phyloP scores from a whole-genome alignment of 1,284 basidiomycete species.

The Heterobasidion parviporum region DNA sequence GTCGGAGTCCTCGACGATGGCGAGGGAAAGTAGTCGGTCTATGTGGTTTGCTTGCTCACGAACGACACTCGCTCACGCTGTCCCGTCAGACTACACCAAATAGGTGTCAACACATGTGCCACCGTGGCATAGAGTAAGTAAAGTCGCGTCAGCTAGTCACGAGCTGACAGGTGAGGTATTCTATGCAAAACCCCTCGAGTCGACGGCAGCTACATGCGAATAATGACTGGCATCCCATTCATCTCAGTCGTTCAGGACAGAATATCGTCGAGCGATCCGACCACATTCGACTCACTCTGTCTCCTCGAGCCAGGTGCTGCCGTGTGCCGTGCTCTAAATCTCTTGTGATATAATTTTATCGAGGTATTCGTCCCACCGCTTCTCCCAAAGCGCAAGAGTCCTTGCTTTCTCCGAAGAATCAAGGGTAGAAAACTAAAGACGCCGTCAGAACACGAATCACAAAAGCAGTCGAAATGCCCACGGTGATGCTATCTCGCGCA shows the following conservation, averaged over 20 bases:
- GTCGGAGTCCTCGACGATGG: neutral
- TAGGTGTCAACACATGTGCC: neutral
- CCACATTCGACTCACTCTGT: too few relatives aligned
- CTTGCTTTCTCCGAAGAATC: slow-evolving; percentile 35
- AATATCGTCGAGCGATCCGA: too few relatives aligned
- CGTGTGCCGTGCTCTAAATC: neutral
- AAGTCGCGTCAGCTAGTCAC: neutral
- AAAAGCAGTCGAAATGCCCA: slow-evolving; percentile 18
- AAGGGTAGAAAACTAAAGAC: slow-evolving; percentile 45
- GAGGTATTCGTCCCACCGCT: slow-evolving; percentile 31
- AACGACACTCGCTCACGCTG: neutral
- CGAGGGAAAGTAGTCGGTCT: neutral
- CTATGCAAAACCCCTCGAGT: too few relatives aligned
- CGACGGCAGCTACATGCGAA: too few relatives aligned
- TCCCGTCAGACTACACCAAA: neutral
- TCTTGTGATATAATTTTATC: slow-evolving; percentile 1
- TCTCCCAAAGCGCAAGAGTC: slow-evolving; percentile 41
- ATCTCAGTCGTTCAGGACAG: too few relatives aligned
- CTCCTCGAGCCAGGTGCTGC: too few relatives aligned
- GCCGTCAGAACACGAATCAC: slow-evolving; percentile 2
- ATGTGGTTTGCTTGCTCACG: neutral
- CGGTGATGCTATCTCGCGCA: slow-evolving; percentile 58
- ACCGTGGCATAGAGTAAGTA: too few relatives aligned
- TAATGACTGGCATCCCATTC: too few relatives aligned
- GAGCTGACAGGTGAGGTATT: too few relatives aligned